These are phyloP conservation scores for Polyplosphaeria fusca DNA, from an alignment of 495 filamentous ascomycete species.

Conservation along the genomic window DNA sequence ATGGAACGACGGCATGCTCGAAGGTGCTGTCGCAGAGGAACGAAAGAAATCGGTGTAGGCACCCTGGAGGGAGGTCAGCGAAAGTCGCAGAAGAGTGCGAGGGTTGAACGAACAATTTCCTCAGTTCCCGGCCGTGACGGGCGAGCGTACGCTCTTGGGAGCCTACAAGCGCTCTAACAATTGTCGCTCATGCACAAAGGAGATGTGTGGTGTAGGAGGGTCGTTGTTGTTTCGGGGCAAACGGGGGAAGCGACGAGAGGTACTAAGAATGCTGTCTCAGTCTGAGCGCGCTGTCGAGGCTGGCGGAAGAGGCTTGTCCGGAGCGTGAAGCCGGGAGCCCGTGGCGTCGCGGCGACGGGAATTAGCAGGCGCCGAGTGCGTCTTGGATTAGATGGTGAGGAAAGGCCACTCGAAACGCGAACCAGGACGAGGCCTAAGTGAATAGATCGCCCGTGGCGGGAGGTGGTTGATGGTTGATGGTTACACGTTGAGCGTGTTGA, in stretches of 20 bases:
- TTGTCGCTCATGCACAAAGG: constrained; percentile 33
- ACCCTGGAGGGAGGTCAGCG: constrained; percentile 21
- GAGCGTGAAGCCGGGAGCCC: background rate
- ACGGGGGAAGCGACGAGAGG: constrained; percentile 20
- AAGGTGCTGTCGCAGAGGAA: constrained; percentile 27
- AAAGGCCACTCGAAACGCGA: constrained; percentile 11
- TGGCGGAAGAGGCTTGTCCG: background rate
- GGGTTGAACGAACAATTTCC: constrained; percentile 29
- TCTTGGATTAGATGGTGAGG: background rate
- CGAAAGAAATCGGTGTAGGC: constrained; percentile 32
- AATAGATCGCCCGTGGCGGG: constrained; percentile 34
- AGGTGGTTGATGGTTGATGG: constrained; percentile 14
- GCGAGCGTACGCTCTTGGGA: constrained; percentile 32
- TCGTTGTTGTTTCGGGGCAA: constrained; percentile 17
- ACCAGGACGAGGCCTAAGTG: constrained; percentile 35
- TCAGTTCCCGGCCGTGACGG: constrained; percentile 20
- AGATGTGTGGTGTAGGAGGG: constrained; percentile 5
- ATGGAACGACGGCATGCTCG: constrained; percentile 39
- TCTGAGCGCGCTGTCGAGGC: constrained; percentile 6
- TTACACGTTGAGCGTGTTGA: constrained; percentile 26
- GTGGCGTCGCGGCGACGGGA: constrained; percentile 12
- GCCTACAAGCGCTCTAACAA: constrained; percentile 27
- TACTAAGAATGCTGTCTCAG: constrained; percentile 27
- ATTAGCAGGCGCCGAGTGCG: constrained; percentile 15
- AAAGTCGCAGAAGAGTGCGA: background rate